phyloP scores from a whole-genome alignment of 2,329 filamentous ascomycete species.

The Calonectria leucothoes region DNA sequence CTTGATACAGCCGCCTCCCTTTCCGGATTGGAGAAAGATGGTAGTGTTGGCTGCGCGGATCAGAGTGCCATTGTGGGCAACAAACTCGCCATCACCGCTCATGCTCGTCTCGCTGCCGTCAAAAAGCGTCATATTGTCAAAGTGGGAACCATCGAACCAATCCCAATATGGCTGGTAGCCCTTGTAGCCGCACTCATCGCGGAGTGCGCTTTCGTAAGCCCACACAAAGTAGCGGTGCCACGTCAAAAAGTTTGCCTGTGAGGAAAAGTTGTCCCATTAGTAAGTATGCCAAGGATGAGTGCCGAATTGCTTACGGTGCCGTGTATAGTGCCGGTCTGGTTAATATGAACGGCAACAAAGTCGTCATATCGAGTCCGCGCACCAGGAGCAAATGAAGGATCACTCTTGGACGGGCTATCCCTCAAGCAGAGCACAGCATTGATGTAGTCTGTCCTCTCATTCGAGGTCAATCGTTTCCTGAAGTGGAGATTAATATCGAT shows the following conservation, averaged over 20 bases:
- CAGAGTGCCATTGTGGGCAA: background rate
- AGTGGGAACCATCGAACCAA: slow-evolving; percentile 59
- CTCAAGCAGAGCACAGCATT: slow-evolving; percentile 56
- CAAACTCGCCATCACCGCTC: slow-evolving; percentile 55
- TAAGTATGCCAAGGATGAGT: background rate
- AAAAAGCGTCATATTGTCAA: slow-evolving; percentile 62
- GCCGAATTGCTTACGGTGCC: slow-evolving; percentile 34
- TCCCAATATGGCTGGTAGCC: slow-evolving; percentile 59
- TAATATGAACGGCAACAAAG: slow-evolving; percentile 60
- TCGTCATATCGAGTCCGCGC: slow-evolving; percentile 59
- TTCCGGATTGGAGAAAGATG: background rate
- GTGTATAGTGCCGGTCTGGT: slow-evolving; percentile 56
- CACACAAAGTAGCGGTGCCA: slow-evolving; percentile 43
- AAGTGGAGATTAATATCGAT: background rate
- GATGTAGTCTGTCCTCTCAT: slow-evolving; percentile 48
- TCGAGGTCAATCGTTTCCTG: background rate
- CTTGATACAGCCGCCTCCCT: background rate
- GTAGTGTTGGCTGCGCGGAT: background rate
- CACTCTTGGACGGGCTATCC: slow-evolving; percentile 45
- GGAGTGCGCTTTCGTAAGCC: slow-evolving; percentile 39
- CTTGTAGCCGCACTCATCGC: slow-evolving; percentile 44
- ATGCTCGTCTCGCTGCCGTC: slow-evolving; percentile 60
- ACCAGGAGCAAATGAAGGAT: slow-evolving; percentile 49
- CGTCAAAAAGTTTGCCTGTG: slow-evolving; percentile 35
- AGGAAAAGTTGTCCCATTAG: background rate